phyloP scores from a whole-genome alignment of 1,139 yeast genomes.

The Saccharomyces pastorianus region DNA sequence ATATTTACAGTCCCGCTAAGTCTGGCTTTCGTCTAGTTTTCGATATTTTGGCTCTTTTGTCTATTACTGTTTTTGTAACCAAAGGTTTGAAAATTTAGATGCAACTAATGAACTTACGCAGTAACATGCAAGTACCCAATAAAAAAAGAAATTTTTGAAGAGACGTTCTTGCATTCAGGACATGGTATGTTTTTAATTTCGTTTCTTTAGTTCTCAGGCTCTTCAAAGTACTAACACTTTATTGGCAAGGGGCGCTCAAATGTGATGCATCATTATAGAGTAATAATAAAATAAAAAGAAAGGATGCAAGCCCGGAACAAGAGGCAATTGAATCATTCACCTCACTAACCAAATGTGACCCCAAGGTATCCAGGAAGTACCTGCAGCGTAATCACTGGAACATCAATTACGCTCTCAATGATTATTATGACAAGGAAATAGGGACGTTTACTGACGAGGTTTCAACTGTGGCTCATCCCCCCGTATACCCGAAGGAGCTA shows the following conservation, averaged over 20 bases:
- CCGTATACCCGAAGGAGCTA: conserved; percentile 18
- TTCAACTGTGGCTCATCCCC: background rate
- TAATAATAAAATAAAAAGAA: background rate
- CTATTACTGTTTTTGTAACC: background rate
- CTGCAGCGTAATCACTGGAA: conserved; percentile 24
- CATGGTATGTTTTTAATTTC: background rate
- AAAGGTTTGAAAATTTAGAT: background rate
- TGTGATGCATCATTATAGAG: background rate
- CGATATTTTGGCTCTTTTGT: background rate
- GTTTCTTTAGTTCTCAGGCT: background rate
- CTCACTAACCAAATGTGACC: conserved; percentile 19
- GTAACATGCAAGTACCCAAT: background rate
- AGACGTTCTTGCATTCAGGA: background rate
- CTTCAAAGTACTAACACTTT: background rate
- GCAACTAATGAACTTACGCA: background rate
- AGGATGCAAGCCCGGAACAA: conserved; percentile 2
- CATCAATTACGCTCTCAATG: conserved; percentile 29
- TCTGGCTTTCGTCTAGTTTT: background rate
- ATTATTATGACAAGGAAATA: conserved; percentile 25
- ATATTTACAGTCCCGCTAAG: background rate
- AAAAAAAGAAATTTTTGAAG: background rate
- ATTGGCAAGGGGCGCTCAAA: background rate
- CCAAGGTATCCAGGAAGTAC: conserved; percentile 19
- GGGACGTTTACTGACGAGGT: conserved; percentile 15
- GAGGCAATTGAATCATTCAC: conserved; percentile 14